Percentiles rank a stretch among this genome's conserved stretches.
Conservation (phyloP, 768 basidiomycete species). For the Pleurotus tuoliensis region DNA sequence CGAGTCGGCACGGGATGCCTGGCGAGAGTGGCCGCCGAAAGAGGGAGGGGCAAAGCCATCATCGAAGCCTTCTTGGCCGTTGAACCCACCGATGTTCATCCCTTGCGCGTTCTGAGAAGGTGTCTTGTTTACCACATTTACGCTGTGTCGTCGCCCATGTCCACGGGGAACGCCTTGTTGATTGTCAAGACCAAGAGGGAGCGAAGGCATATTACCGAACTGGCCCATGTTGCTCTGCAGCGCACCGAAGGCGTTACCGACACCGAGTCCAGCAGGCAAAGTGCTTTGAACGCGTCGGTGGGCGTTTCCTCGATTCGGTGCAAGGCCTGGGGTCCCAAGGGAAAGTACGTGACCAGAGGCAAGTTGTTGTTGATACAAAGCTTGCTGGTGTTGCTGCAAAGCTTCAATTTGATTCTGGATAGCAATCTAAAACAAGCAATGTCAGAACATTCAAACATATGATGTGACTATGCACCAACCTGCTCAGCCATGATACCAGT, state of each 20-base stretch:
- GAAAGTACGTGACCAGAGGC: slow-evolving; percentile 84
- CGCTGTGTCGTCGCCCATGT: slow-evolving; percentile 86
- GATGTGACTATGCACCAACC: slow-evolving; percentile 47
- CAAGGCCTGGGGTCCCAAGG: slow-evolving; percentile 73
- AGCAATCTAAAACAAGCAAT: slow-evolving; percentile 55
- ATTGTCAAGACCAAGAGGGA: slow-evolving; percentile 63
- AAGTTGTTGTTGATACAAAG: slow-evolving; percentile 85
- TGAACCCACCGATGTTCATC: slow-evolving; percentile 45
- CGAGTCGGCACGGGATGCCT: slow-evolving; percentile 71
- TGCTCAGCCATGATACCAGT: slow-evolving; percentile 95
- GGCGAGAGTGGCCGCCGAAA: slow-evolving; percentile 69
- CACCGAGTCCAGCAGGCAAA: slow-evolving; percentile 51
- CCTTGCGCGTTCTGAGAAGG: slow-evolving; percentile 39
- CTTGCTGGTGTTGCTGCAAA: slow-evolving; percentile 87
- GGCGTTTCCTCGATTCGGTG: slow-evolving; percentile 47
- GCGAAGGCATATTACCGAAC: slow-evolving; percentile 49
- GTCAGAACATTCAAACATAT: slow-evolving; percentile 9
- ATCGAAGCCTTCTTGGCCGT: slow-evolving; percentile 66
- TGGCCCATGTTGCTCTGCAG: slow-evolving; percentile 64
- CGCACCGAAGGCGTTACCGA: slow-evolving; percentile 33
- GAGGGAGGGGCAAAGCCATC: slow-evolving; percentile 71
- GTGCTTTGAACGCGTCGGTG: slow-evolving; percentile 90
- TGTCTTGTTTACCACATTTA: slow-evolving; percentile 85
- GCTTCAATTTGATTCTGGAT: slow-evolving; percentile 89
- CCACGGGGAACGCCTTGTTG: slow-evolving; percentile 68